Base-by-base conservation (phyloP, 164 flowering plant genomes). In the Liriodendron chinense region DNA sequence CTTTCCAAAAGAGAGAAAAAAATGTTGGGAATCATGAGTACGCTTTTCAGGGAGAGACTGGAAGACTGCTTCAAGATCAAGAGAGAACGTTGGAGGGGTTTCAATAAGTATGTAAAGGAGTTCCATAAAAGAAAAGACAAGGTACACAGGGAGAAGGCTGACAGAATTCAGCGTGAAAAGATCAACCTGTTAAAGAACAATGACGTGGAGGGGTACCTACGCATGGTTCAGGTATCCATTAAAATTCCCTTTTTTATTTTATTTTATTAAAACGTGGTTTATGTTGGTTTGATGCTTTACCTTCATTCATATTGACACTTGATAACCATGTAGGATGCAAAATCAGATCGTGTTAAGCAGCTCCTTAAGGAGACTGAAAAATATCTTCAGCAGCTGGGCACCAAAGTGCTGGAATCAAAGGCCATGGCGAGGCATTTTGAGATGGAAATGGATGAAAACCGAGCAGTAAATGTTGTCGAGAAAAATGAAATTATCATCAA, bases 161-260 rank as follows among this genome's bases (percentile, higher is more conserved):
- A 96, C 82, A 87, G 97, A 81, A 96, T 96, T 73, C 99, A 96
- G 82, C 98, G 99, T 34, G 99, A 96, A 81, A 96, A 96, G 86
- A 94, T 96, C 65, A 94, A 93, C 83, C 84, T 96, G 28, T 82
- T 96, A 78, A 96, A 96, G 85, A 94, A 89, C 78, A 94, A 96
- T 87, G 99, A 96, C 79, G 99, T 96, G 80, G 99, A 96, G 84
- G 99, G 99, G 26, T 96, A 96, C 76, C 86, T 96, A 59, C 89
- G 99, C 61, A 96, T 96, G 99, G 99, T 96, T 82, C 96, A 96
- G 98, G 99, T 96, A 23, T 78, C 28, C 78, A 1, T 2, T 22
- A 24, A 24, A 25, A 7, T 62, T 62, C n/a, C 59, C 13, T 16
- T 3, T 49, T 49, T n/a, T n/a, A n/a, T n/a, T n/a, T n/a, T n/a